A percentile compares a stretch with the other conserved stretches of the same genome.
phyloP scores from a whole-genome alignment of 1,284 basidiomycete species.

The Hymenochaete sp. region DNA sequence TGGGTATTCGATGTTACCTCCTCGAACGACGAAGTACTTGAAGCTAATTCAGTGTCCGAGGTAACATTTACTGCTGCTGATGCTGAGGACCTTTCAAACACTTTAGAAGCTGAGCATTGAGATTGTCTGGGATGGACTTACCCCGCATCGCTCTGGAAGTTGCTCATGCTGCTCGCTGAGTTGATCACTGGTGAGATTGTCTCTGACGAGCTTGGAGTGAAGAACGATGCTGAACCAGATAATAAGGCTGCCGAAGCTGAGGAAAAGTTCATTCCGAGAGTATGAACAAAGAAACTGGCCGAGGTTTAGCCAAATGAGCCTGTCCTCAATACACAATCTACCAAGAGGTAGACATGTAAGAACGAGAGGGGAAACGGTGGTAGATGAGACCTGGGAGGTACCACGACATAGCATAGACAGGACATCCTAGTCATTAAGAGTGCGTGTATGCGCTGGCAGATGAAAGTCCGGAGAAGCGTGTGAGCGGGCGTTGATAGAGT shows the following conservation, averaged over 20 bases:
- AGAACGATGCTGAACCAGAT: neutral
- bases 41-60: too few relatives aligned
- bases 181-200: neutral
- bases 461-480: neutral
- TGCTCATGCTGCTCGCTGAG: neutral
- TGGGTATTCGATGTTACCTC: too few relatives aligned
- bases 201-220: neutral
- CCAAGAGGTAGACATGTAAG: neutral
- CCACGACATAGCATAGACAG: conserved; percentile 11
- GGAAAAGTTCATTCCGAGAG: too few relatives aligned
- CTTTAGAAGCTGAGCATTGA: conserved; percentile 1
- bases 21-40: too few relatives aligned
- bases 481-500: too few relatives aligned
- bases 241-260: neutral
- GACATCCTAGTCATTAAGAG: too few relatives aligned
- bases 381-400: conserved; percentile 26
- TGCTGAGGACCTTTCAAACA: neutral
- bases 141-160: conserved; percentile 1
- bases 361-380: conserved; percentile 29
- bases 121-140: neutral
- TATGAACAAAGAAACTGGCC: too few relatives aligned
- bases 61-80: too few relatives aligned
- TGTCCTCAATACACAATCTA: neutral
- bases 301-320: too few relatives aligned
- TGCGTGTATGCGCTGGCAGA: conserved; percentile 14